These are phyloP conservation scores for Phlegmacium glaucopus DNA, from an alignment of 768 basidiomycete species.

Conservation along the genomic window DNA sequence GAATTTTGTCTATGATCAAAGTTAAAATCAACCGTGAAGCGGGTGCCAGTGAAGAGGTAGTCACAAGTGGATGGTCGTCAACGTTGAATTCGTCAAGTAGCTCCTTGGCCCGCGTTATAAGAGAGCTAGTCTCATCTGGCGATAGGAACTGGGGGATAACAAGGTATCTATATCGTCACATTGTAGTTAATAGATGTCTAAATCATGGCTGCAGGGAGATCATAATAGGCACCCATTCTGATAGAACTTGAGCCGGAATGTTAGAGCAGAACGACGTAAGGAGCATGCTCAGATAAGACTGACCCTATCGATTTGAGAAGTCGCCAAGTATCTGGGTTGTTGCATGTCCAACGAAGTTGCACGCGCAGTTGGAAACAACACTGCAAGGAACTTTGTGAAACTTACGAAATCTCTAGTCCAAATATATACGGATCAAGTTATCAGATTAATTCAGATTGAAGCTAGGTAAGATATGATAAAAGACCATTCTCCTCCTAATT, in stretches of 20 bases:
- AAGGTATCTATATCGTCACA: conserved; percentile 57
- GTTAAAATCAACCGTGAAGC: neutral
- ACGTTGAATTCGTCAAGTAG: conserved; percentile 78
- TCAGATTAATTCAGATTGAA: no score
- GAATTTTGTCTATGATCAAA: conserved; percentile 74
- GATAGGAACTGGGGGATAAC: conserved; percentile 72
- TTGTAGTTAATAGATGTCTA: conserved; percentile 2
- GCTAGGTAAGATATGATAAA: no score
- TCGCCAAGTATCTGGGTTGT: conserved; percentile 44
- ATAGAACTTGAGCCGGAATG: conserved; percentile 21
- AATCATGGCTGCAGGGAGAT: conserved; percentile 5
- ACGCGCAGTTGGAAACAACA: neutral
- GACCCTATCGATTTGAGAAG: conserved; percentile 58
- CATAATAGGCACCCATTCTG: conserved; percentile 25
- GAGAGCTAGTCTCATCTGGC: conserved; percentile 49
- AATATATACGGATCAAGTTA: no score
- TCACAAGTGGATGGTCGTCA: conserved; percentile 76
- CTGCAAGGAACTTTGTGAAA: no score
- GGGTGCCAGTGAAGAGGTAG: conserved; percentile 19
- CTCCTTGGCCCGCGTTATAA: conserved; percentile 68
- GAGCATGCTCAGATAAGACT: conserved; percentile 8
- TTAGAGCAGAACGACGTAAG: neutral
- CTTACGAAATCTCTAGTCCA: no score
- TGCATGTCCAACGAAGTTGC: neutral
- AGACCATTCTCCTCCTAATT: no score